Evolutionary conservation across 495 filamentous ascomycete species (phyloP), one percentile per base, ranked within the genome.

Genomic region (Xylaria flabelliformis): DNA sequence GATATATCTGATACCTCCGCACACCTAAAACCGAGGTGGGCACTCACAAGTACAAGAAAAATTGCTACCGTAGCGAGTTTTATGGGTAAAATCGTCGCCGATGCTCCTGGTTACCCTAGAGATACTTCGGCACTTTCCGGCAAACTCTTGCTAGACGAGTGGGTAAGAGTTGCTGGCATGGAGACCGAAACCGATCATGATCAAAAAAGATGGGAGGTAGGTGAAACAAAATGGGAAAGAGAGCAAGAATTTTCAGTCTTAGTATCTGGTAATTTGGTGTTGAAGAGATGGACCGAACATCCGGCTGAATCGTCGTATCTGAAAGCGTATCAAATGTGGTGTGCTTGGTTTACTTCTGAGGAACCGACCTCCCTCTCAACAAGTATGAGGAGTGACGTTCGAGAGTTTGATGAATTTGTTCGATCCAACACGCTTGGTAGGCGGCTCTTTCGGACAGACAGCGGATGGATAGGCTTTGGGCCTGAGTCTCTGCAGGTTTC

Each of bases 321-420:
- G 48, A 51, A 51, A 51, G n/a, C n/a, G n/a, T 51, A 51, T 51
- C 48, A 24, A 8, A 51, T 51, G 48, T 51, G 48, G 48, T 51
- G n/a, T 24, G n/a, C 48, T 24, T 51, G 48, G 48, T 51, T 51
- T 51, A 51, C 48, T 21, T 51, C 48, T 21, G 48, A 21, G 48
- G 24, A 24, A 8, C 48, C 48, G 9, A 51, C n/a, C 19, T 51
- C 48, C 8, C 48, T 51, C 48, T 24, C 48, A 10, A 24, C 12
- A 24, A 51, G 10, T 24, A 7, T 0, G n/a, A 51, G 48, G 48
- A 51, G 48, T 24, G 48, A 51, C n/a, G 48, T 51, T 21, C n/a
- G n/a, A 51, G 48, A 51, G 48, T 51, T 51, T 24, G 48, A 51
- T 24, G 48, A 24, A 51, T 24, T 51, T 51, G 48, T 51, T 51